A percentile compares a stretch with the other conserved stretches of the same genome.
These are phyloP conservation scores for Kuraishia cidri DNA, from an alignment of 805 yeast genomes.

Conservation along the genomic window DNA sequence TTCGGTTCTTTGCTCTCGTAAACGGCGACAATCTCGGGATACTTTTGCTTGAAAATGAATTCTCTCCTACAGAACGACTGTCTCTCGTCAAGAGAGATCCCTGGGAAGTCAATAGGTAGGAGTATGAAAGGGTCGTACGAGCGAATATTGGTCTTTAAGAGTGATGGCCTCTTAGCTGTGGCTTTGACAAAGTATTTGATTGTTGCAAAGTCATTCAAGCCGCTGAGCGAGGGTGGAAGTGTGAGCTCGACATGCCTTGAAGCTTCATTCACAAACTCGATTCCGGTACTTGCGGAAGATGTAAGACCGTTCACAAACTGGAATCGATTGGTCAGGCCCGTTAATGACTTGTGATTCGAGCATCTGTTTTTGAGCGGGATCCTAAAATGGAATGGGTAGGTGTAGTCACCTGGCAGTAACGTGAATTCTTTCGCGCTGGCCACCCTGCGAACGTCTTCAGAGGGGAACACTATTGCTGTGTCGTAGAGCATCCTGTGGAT, in stretches of 20 bases:
- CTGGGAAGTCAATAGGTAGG: slow-evolving; percentile 31
- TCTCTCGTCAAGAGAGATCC: slow-evolving; percentile 20
- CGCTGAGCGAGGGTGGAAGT: slow-evolving; percentile 18
- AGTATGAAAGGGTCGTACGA: slow-evolving; percentile 41
- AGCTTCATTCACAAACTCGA: slow-evolving; percentile 2
- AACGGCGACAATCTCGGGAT: slow-evolving; percentile 35
- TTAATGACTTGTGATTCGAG: slow-evolving; percentile 6
- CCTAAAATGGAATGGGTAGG: slow-evolving; percentile 36
- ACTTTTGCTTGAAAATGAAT: slow-evolving; percentile 24
- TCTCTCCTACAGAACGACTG: slow-evolving; percentile 38
- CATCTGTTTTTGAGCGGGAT: slow-evolving; percentile 35
- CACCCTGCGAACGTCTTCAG: slow-evolving; percentile 34
- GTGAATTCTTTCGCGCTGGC: slow-evolving; percentile 33
- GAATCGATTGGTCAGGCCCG: slow-evolving; percentile 4
- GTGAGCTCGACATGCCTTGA: slow-evolving; percentile 15
- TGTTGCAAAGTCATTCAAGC: slow-evolving; percentile 19
- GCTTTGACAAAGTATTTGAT: slow-evolving; percentile 51
- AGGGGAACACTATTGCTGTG: slow-evolving; percentile 41
- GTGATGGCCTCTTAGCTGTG: slow-evolving; percentile 44
- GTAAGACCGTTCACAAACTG: slow-evolving; percentile 3
- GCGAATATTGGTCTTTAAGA: slow-evolving; percentile 34
- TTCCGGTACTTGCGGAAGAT: not conserved
- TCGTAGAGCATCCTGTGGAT: slow-evolving; percentile 40
- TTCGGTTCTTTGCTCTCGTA: slow-evolving; percentile 12
- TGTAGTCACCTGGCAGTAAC: slow-evolving; percentile 39